Conservation (phyloP, 75 land plant species). For the Cunninghamia lanceolata region DNA sequence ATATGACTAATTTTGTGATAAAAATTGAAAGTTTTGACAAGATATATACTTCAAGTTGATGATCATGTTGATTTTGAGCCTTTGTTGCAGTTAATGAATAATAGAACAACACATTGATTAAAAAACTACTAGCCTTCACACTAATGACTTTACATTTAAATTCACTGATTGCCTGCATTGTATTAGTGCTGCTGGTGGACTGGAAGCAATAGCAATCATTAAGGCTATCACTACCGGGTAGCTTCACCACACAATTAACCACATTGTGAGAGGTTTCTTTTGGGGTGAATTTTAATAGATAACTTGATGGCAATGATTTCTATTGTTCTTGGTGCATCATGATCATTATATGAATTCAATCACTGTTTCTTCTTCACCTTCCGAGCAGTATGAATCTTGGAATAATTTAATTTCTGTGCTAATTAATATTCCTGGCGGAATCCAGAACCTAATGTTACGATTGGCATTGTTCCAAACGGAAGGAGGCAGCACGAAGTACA, state of each 20-base stretch:
- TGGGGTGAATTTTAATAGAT: not conserved
- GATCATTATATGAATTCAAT: not conserved
- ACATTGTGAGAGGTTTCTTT: constrained; percentile 21
- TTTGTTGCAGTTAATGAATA: no score
- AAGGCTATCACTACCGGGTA: constrained; percentile 59
- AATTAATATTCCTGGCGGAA: constrained; percentile 28
- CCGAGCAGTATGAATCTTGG: not conserved
- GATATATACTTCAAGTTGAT: no score
- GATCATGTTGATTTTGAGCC: no score
- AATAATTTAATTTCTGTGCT: not conserved
- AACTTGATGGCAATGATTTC: not conserved
- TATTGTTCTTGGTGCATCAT: not conserved
- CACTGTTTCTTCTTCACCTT: not conserved
- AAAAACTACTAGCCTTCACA: no score
- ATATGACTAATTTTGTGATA: no score
- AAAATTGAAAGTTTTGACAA: no score
- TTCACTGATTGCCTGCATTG: constrained; percentile 65
- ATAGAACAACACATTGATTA: no score
- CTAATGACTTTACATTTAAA: constrained; percentile 10
- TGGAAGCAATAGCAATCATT: constrained; percentile 56
- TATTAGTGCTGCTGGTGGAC: constrained; percentile 55
- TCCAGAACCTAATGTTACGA: constrained; percentile 44
- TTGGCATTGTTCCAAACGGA: constrained; percentile 56
- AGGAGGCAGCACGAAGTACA: constrained; percentile 51
- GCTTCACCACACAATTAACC: constrained; percentile 55